phyloP scores from a whole-genome alignment of 257 asterid species.

The Ehretia macrophylla region DNA sequence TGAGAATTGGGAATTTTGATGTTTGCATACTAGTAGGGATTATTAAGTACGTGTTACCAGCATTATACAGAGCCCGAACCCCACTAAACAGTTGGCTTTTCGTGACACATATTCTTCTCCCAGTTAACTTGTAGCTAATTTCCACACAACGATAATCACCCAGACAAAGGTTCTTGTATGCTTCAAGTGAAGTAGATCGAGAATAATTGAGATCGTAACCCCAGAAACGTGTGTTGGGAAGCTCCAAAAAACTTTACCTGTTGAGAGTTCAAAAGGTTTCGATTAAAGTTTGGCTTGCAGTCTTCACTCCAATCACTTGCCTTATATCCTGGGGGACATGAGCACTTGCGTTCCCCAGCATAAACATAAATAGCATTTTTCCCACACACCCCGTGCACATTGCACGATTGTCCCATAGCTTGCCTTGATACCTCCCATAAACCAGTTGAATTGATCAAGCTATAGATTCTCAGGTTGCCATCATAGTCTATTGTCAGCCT shows the following conservation, averaged over 20 bases:
- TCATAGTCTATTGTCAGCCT: constrained; percentile 48
- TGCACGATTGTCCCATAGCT: constrained; percentile 43
- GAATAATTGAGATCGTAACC: constrained; percentile 52
- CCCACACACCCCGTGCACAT: constrained; percentile 49
- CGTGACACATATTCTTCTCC: constrained; percentile 39
- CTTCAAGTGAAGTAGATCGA: constrained; percentile 22
- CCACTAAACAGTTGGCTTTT: constrained; percentile 60
- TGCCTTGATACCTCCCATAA: constrained; percentile 51
- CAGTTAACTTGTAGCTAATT: constrained; percentile 44
- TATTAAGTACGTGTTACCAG: constrained; percentile 44
- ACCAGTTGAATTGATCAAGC: constrained; percentile 37
- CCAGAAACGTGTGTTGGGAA: constrained; percentile 55
- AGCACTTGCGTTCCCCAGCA: constrained; percentile 32
- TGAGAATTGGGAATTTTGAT: constrained; percentile 28
- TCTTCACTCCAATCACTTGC: constrained; percentile 50
- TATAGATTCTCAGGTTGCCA: constrained; percentile 51
- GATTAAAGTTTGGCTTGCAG: constrained; percentile 40
- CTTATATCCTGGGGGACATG: constrained; percentile 58
- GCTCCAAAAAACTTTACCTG: constrained; percentile 39
- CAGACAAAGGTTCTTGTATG: constrained; percentile 33
- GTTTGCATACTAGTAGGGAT: constrained; percentile 31
- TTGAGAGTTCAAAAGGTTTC: constrained; percentile 10
- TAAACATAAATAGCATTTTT: constrained; percentile 31
- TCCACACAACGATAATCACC: constrained; percentile 41
- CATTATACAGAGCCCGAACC: constrained; percentile 40